These are phyloP conservation scores for Parvularia atlantis DNA, from an alignment of 78 protist genomes.

Conservation along the genomic window DNA sequence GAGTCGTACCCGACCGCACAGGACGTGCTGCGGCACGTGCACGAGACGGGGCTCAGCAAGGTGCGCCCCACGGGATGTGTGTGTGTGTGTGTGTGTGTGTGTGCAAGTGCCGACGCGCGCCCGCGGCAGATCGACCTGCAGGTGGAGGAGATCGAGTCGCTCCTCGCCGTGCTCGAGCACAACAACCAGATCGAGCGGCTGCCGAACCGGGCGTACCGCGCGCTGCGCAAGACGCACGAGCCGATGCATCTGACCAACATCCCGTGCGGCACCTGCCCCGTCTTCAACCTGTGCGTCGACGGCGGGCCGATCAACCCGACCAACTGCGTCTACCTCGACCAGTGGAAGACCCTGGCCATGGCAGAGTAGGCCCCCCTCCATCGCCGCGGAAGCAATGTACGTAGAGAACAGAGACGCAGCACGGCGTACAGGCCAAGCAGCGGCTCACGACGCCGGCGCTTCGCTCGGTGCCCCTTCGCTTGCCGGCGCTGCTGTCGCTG, in stretches of 20 bases:
- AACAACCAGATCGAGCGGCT: neutral
- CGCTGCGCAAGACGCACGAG: slow-evolving; percentile 10
- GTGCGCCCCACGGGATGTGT: neutral
- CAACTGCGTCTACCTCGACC: slow-evolving; percentile 31
- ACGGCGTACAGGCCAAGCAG: no score
- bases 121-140: neutral
- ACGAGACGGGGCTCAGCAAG: slow-evolving; percentile 20
- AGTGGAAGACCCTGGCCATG: no score
- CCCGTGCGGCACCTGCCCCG: slow-evolving; percentile 60
- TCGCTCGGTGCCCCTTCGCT: no score
- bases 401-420: no score
- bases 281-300: slow-evolving; percentile 30
- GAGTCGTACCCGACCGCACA: neutral
- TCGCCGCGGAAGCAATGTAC: no score
- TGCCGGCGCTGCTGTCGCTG: no score
- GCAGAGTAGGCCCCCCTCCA: no score
- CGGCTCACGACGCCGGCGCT: no score
- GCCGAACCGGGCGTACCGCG: neutral
- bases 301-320: slow-evolving; percentile 39
- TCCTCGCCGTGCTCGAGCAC: neutral
- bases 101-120: no score
- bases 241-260: slow-evolving; percentile 31
- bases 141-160: neutral
- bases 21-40: slow-evolving; percentile 1
- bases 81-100: no score